phyloP scores from a whole-genome alignment of 768 basidiomycete species.

The Hortiboletus campestris region DNA sequence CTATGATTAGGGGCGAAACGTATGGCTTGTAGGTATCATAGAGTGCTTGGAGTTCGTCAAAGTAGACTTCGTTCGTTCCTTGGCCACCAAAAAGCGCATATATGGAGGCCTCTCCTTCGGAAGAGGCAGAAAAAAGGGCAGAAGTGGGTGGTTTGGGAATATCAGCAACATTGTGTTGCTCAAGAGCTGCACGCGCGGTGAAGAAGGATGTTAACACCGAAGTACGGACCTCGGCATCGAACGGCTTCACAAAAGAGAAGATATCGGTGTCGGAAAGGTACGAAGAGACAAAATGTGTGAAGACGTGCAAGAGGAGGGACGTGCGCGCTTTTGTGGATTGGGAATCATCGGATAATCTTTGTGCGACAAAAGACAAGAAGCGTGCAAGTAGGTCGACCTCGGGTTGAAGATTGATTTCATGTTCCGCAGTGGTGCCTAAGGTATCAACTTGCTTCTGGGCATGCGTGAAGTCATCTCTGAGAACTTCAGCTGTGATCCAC shows the following conservation, averaged over 20 bases:
- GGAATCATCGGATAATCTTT: slow-evolving; percentile 55
- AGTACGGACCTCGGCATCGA: slow-evolving; percentile 73
- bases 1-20: slow-evolving; percentile 66
- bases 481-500: slow-evolving; percentile 92
- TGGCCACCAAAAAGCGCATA: slow-evolving; percentile 98
- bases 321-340: slow-evolving; percentile 52
- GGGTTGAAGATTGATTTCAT: slow-evolving; percentile 59
- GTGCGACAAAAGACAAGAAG: slow-evolving; percentile 77
- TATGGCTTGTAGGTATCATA: slow-evolving; percentile 92
- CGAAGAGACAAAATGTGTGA: slow-evolving; percentile 73
- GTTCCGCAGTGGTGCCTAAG: slow-evolving; percentile 49
- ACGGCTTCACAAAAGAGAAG: slow-evolving; percentile 75
- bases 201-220: slow-evolving; percentile 79
- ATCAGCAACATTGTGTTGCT: slow-evolving; percentile 49
- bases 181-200: slow-evolving; percentile 67
- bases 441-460: slow-evolving; percentile 56
- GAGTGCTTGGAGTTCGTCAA: slow-evolving; percentile 89
- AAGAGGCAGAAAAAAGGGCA: slow-evolving; percentile 65
- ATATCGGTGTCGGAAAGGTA: slow-evolving; percentile 76
- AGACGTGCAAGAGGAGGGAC: slow-evolving; percentile 68
- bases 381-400: slow-evolving; percentile 76
- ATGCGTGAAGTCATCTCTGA: slow-evolving; percentile 84
- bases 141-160: slow-evolving; percentile 63
- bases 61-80: slow-evolving; percentile 97
- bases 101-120: slow-evolving; percentile 64